Evolutionary conservation across 768 basidiomycete genomes (phyloP), one percentile per base, ranked within the genome.

Genomic region (Dendrothele bispora): DNA sequence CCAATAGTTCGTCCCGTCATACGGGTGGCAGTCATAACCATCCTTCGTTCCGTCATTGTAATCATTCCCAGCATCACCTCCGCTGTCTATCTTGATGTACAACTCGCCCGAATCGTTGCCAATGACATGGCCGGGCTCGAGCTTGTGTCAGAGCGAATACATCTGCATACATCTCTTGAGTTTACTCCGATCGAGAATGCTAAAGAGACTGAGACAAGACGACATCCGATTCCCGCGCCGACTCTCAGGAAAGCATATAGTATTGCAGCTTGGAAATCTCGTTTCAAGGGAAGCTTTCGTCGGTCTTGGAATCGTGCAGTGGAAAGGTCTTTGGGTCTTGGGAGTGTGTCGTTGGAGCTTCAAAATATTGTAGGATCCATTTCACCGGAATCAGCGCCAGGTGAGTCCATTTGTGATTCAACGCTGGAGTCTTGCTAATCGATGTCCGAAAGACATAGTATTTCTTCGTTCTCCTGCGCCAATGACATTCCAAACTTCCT

Each of bases 231-330:
- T 45, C 60, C 55, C 22, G 49, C 56, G 39, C 41, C 56, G 10
- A 62, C 54, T 27, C 48, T 53, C 4, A 63, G 63, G 29, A 60
- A 57, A 26, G 60, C 66, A 14, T 69, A 76, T 53, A 76, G 80
- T 52, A 74, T 86, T 63, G 75, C 76, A 3, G 77, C 79, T n/a
- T 86, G 81, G 84, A 83, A 77, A 53, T 77, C 73, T 26, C 76
- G 83, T 24, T 62, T 88, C 45, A 72, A 72, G 28, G 75, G 74
- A 39, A 82, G 86, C 50, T 69, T 87, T 41, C 73, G 71, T 38
- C 71, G 88, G 47, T 79, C 86, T 21, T 77, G 86, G 71, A 83
- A 86, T 51, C 73, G 80, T 43, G 86, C 86, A 21, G 76, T 85
- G 71, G 86, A 83, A 11, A 74, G 71, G 32, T 83, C 81, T 39